These are phyloP conservation scores for Garcia nutans DNA, from an alignment of 345 rosid genomes.

Conservation along the genomic window DNA sequence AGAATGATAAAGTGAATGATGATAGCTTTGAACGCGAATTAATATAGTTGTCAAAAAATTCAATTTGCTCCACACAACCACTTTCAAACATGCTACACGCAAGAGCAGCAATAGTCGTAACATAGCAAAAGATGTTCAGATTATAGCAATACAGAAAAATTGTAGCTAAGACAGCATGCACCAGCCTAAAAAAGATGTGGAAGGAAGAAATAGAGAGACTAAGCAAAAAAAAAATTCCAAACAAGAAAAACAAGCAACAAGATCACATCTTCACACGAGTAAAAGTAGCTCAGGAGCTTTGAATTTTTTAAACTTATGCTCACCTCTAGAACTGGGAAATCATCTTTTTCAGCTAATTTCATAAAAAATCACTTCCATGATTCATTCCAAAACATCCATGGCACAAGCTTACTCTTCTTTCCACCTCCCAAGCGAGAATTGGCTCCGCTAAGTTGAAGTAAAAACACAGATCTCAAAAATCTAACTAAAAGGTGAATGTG, in stretches of 20 bases:
- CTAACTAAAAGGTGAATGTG: background rate
- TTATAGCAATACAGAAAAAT: too few relatives aligned
- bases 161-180: background rate
- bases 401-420: background rate
- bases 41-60: too few relatives aligned
- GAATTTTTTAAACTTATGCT: background rate
- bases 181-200: too few relatives aligned
- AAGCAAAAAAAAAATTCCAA: background rate
- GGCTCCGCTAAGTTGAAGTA: background rate
- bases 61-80: too few relatives aligned
- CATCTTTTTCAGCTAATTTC: background rate
- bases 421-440: background rate
- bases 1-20: too few relatives aligned
- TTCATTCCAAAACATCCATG: background rate
- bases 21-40: too few relatives aligned
- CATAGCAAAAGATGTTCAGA: too few relatives aligned
- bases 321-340: background rate
- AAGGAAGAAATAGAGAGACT: background rate
- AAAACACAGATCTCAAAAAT: background rate
- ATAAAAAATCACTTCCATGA: background rate
- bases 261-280: background rate
- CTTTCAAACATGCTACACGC: too few relatives aligned
- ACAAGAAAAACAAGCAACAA: background rate
- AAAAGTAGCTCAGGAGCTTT: background rate
- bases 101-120: too few relatives aligned